A percentile compares a stretch with the other conserved stretches of the same genome.
Evolutionary conservation across 331 rosid species (phyloP).

Genomic region (Malus hybrid): DNA sequence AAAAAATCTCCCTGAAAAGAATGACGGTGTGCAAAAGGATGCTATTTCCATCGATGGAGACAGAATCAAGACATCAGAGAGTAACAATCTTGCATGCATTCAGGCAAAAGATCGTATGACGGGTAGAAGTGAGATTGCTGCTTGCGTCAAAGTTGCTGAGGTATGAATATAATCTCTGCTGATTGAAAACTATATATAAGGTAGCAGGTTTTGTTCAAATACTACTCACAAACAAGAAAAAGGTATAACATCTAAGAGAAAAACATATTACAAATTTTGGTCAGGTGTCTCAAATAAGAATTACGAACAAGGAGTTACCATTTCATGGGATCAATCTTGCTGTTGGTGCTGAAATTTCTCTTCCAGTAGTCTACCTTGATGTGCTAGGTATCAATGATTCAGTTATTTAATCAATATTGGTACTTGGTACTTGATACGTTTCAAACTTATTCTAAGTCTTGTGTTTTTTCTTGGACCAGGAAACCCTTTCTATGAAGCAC

Average conservation of each 20-base stretch:
- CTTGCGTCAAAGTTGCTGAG: conserved; percentile 83
- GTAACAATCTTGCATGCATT: conserved; percentile 75
- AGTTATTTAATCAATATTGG: conserved; percentile 7
- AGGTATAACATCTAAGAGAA: neutral
- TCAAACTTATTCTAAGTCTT: conserved; percentile 24
- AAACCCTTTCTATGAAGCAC: conserved; percentile 79
- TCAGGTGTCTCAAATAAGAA: conserved; percentile 85
- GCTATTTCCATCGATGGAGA: conserved; percentile 62
- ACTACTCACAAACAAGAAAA: neutral
- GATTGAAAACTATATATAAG: neutral
- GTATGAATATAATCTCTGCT: conserved; percentile 34
- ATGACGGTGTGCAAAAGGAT: conserved; percentile 52
- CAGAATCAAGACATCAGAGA: conserved; percentile 64
- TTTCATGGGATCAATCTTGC: conserved; percentile 59
- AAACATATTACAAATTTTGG: conserved; percentile 8
- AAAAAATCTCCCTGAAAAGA: conserved; percentile 40
- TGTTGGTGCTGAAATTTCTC: conserved; percentile 64
- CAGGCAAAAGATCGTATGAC: conserved; percentile 81
- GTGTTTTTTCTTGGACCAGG: conserved; percentile 47
- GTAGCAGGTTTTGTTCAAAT: neutral
- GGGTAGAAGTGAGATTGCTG: conserved; percentile 79
- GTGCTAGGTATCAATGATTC: conserved; percentile 47
- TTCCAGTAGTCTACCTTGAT: conserved; percentile 63
- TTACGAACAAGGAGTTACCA: conserved; percentile 47
- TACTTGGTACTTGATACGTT: conserved; percentile 11